Evolutionary conservation across 2,329 filamentous ascomycete species (phyloP).

Genomic region (Drechslerella dactyloides): DNA sequence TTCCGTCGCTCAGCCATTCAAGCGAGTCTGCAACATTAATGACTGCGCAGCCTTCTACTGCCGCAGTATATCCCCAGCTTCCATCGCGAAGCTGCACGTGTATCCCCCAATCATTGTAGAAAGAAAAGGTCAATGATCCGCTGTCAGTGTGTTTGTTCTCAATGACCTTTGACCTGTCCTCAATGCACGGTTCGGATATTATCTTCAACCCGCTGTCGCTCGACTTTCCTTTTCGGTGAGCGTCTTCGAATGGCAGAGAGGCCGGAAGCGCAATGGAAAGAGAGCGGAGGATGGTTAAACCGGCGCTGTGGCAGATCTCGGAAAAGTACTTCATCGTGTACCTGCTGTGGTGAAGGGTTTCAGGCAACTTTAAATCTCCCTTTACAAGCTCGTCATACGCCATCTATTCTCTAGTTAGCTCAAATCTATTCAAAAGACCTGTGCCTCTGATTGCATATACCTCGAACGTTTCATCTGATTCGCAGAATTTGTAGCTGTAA

Average conservation of each 20-base stretch:
- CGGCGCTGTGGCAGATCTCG: slow-evolving; percentile 38
- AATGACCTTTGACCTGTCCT: slow-evolving; percentile 10
- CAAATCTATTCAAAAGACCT: neutral
- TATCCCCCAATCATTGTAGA: slow-evolving; percentile 37
- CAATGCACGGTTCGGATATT: slow-evolving; percentile 27
- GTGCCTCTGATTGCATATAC: slow-evolving; percentile 4
- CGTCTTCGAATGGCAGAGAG: slow-evolving; percentile 6
- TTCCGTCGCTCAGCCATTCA: slow-evolving; percentile 17
- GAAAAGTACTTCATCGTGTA: slow-evolving; percentile 38
- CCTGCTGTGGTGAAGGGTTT: slow-evolving; percentile 12
- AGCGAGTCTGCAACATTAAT: slow-evolving; percentile 42
- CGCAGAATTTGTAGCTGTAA: slow-evolving; percentile 31
- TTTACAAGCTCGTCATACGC: slow-evolving; percentile 43
- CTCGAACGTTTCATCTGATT: slow-evolving; percentile 40
- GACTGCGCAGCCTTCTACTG: slow-evolving; percentile 20
- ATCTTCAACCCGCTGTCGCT: slow-evolving; percentile 40
- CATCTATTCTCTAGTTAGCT: slow-evolving; percentile 13
- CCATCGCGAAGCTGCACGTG: slow-evolving; percentile 27
- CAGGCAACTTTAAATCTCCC: slow-evolving; percentile 26
- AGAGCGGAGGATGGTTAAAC: slow-evolving; percentile 19
- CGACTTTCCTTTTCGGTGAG: slow-evolving; percentile 17
- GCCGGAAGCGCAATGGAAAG: slow-evolving; percentile 16
- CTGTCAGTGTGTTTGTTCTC: slow-evolving; percentile 45
- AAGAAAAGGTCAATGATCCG: slow-evolving; percentile 30
- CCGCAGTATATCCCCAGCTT: slow-evolving; percentile 27